Evolutionary conservation across 208 protist genomes (phyloP).

Genomic region (Trypanosoma rangeli): DNA sequence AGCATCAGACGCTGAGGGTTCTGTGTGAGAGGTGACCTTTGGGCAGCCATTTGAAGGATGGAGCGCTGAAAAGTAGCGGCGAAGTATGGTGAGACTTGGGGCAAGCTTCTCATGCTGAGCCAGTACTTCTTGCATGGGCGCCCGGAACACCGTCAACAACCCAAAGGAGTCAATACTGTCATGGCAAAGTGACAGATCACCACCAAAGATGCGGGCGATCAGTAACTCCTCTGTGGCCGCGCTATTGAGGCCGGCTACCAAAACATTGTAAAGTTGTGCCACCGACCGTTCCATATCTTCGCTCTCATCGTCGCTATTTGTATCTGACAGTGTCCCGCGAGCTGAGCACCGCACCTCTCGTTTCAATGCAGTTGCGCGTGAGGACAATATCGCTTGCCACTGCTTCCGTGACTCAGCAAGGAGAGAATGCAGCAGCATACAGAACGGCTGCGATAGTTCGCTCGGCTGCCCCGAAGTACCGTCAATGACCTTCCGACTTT

Average conservation of each 20-base stretch:
- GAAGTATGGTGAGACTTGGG: constrained; percentile 51
- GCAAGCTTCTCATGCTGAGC: constrained; percentile 42
- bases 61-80: constrained; percentile 53
- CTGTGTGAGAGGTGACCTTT: background rate
- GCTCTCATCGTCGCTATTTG: constrained; percentile 5
- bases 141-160: constrained; percentile 57
- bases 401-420: constrained; percentile 37
- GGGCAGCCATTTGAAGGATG: constrained; percentile 35
- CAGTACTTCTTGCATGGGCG: constrained; percentile 58
- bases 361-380: constrained; percentile 36
- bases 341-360: constrained; percentile 3
- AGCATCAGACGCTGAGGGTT: constrained; percentile 43
- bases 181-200: background rate
- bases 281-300: constrained; percentile 39
- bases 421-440: constrained; percentile 42
- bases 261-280: constrained; percentile 52
- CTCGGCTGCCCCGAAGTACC: background rate
- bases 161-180: constrained; percentile 64
- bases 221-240: constrained; percentile 24
- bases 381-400: constrained; percentile 50
- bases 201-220: constrained; percentile 17
- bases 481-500: background rate
- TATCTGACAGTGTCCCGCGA: background rate
- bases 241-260: constrained; percentile 70
- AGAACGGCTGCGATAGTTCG: constrained; percentile 34